phyloP scores from a whole-genome alignment of 371 early-diverging fungal genomes.

The Lichtheimia ornata region DNA sequence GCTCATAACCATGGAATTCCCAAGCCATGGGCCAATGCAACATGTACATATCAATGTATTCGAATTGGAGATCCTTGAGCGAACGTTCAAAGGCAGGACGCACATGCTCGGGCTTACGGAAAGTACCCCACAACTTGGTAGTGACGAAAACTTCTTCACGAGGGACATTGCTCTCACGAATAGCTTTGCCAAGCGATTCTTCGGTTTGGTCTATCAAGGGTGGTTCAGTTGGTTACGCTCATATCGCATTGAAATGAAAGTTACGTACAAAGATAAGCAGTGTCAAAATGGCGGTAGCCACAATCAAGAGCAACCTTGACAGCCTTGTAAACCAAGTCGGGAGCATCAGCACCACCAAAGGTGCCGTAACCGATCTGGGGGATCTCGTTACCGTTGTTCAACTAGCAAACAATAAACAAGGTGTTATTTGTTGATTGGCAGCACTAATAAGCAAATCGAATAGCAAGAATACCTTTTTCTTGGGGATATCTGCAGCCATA shows the following conservation, averaged over 20 bases:
- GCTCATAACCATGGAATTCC: conserved; percentile 39
- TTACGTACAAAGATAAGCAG: conserved; percentile 41
- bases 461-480: no score
- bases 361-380: conserved; percentile 48
- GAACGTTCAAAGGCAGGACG: conserved; percentile 55
- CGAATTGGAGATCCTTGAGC: conserved; percentile 68
- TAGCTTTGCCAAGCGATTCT: conserved; percentile 72
- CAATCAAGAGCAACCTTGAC: conserved; percentile 36
- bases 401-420: conserved; percentile 2
- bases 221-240: neutral
- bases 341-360: conserved; percentile 43
- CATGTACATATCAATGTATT: conserved; percentile 91
- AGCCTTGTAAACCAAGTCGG: conserved; percentile 37
- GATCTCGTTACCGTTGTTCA: conserved; percentile 39
- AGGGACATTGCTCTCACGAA: conserved; percentile 48
- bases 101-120: conserved; percentile 54
- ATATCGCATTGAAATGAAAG: neutral
- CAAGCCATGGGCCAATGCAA: conserved; percentile 58
- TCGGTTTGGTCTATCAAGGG: conserved; percentile 53
- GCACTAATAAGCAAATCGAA: no score
- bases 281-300: conserved; percentile 46
- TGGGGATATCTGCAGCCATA: no score
- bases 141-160: conserved; percentile 59
- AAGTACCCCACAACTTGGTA: conserved; percentile 87
- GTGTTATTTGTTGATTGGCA: no score